Percentiles rank a stretch among this genome's conserved stretches.
These are phyloP conservation scores for Pyrus bretschneideri DNA, from an alignment of 306 rosid genomes.

Conservation along the genomic window DNA sequence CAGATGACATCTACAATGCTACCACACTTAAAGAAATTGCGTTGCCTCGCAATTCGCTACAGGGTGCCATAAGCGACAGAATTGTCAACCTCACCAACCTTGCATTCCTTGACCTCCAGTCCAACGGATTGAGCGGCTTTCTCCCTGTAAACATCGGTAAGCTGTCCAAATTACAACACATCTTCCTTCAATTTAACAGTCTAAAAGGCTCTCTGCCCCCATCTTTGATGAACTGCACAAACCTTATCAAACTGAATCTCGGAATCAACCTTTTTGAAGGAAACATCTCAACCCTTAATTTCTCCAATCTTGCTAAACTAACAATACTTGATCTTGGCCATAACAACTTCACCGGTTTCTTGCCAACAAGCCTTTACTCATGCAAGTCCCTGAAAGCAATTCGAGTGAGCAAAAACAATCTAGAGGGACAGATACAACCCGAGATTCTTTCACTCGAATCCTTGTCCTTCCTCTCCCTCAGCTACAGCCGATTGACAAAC, in stretches of 20 bases:
- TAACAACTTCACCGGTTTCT: too few relatives aligned
- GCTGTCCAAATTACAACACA: neutral
- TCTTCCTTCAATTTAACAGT: neutral
- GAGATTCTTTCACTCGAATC: neutral
- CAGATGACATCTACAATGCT: neutral
- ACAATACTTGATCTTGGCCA: neutral
- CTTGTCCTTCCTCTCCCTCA: neutral
- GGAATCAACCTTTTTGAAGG: neutral
- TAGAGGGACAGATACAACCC: neutral
- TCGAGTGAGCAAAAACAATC: too few relatives aligned
- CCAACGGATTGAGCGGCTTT: neutral
- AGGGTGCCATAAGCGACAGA: neutral
- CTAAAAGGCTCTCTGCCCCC: neutral
- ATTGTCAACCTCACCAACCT: conserved; percentile 1
- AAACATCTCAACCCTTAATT: neutral
- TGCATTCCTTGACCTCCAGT: neutral
- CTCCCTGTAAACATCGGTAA: neutral
- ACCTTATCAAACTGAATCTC: neutral
- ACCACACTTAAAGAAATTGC: neutral
- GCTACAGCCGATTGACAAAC: neutral
- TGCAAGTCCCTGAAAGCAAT: too few relatives aligned
- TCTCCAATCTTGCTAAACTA: neutral
- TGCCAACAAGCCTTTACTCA: too few relatives aligned
- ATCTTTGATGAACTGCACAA: neutral
- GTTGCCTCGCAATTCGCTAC: neutral